A percentile compares a stretch with the other conserved stretches of the same genome.
These are phyloP conservation scores for Podaxis carcinomalis DNA, from an alignment of 768 basidiomycete species.

Conservation along the genomic window DNA sequence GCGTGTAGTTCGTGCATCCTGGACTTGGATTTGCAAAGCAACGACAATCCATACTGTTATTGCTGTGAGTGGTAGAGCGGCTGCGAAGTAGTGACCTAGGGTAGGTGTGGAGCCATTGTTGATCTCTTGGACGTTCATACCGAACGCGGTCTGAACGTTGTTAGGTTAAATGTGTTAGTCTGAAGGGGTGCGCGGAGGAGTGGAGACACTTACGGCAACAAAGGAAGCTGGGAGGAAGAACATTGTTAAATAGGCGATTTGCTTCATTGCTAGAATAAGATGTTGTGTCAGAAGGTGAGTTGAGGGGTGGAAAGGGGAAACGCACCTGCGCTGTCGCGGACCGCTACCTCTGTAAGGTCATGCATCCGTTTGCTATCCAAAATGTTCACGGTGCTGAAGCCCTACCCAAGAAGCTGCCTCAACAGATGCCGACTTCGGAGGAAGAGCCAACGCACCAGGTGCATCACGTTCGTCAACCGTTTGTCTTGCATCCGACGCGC, in stretches of 20 bases:
- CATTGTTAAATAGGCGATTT: constrained; percentile 59
- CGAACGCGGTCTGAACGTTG: constrained; percentile 34
- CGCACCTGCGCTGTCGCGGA: constrained; percentile 30
- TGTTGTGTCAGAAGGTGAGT: background rate
- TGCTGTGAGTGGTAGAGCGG: constrained; percentile 35
- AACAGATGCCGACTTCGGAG: constrained; percentile 18
- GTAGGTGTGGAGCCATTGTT: constrained; percentile 25
- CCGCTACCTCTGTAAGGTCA: constrained; percentile 38
- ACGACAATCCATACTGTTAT: constrained; percentile 42
- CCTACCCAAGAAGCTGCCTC: constrained; percentile 32
- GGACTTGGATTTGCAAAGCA: constrained; percentile 32
- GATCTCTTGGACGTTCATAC: constrained; percentile 44
- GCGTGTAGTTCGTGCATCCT: constrained; percentile 3
- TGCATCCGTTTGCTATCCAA: constrained; percentile 43
- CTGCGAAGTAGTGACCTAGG: constrained; percentile 32
- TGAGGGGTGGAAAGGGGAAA: background rate
- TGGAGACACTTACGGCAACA: constrained; percentile 28
- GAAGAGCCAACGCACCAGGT: constrained; percentile 24
- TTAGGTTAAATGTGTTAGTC: background rate
- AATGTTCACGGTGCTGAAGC: constrained; percentile 49
- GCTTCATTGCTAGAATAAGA: constrained; percentile 35
- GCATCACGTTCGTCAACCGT: constrained; percentile 40
- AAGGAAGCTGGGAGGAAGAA: constrained; percentile 56
- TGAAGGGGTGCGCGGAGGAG: background rate
- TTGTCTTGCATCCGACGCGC: constrained; percentile 29